These are phyloP conservation scores for Aspergillus quadricinctus DNA, from an alignment of 2,329 filamentous ascomycete species.

Conservation along the genomic window DNA sequence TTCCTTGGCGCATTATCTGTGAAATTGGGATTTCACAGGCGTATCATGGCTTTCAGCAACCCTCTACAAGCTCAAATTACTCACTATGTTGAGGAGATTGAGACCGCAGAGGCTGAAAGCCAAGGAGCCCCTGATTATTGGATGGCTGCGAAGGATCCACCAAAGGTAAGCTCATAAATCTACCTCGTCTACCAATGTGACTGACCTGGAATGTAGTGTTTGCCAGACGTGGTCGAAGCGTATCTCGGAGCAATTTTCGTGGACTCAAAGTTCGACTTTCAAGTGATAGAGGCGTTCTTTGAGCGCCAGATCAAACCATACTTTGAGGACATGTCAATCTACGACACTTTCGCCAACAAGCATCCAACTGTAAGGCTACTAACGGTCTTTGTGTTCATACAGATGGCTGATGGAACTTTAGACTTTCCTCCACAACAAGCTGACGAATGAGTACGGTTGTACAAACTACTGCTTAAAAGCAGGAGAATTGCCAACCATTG, in stretches of 20 bases:
- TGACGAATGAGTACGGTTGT: conserved; percentile 65
- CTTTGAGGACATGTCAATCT: conserved; percentile 81
- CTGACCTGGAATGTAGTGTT: conserved; percentile 42
- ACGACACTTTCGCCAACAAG: conserved; percentile 80
- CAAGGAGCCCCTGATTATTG: conserved; percentile 39
- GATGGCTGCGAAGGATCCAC: conserved; percentile 38
- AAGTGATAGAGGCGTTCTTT: conserved; percentile 72
- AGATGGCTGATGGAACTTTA: conserved; percentile 15
- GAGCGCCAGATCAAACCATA: conserved; percentile 66
- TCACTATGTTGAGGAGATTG: conserved; percentile 43
- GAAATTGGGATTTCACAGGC: conserved; percentile 69
- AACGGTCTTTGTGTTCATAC: not conserved
- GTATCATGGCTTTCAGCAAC: conserved; percentile 53
- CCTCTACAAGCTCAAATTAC: conserved; percentile 43
- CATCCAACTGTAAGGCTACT: conserved; percentile 61
- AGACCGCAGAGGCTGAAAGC: conserved; percentile 27
- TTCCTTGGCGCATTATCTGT: conserved; percentile 83
- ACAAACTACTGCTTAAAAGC: conserved; percentile 49
- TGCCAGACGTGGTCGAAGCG: conserved; percentile 84
- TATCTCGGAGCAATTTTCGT: conserved; percentile 89
- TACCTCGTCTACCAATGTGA: conserved; percentile 1
- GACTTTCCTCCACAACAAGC: conserved; percentile 63
- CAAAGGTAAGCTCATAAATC: conserved; percentile 31
- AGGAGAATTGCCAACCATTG: conserved; percentile 40
- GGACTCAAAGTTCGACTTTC: conserved; percentile 76